These are phyloP conservation scores for Kurtzmaniella fragi DNA, from an alignment of 805 yeast genomes.

Conservation along the genomic window DNA sequence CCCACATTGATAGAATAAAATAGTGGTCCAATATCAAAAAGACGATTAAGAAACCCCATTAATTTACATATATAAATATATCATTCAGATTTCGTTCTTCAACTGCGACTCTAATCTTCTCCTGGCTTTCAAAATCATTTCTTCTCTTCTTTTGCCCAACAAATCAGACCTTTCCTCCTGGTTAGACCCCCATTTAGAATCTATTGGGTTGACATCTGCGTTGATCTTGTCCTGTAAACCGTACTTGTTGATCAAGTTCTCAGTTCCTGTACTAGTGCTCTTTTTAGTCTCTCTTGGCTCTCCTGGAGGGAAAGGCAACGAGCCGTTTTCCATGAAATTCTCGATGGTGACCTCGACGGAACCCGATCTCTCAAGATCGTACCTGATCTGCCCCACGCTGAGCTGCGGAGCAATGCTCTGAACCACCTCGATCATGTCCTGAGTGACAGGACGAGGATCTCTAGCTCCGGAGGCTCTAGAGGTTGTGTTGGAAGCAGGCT, in stretches of 20 bases:
- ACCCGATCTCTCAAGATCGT: slow-evolving; percentile 71
- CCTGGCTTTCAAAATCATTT: slow-evolving; percentile 39
- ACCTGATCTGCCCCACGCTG: slow-evolving; percentile 62
- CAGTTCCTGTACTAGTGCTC: slow-evolving; percentile 11
- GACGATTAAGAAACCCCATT: too few relatives aligned
- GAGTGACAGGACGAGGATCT: slow-evolving; percentile 48
- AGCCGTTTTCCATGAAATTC: slow-evolving; percentile 56
- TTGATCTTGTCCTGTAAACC: slow-evolving; percentile 25
- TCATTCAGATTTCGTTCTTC: slow-evolving; percentile 17
- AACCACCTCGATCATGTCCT: slow-evolving; percentile 80
- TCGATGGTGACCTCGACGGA: slow-evolving; percentile 80
- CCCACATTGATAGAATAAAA: slow-evolving; percentile 12
- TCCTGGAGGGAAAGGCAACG: slow-evolving; percentile 54
- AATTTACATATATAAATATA: background rate
- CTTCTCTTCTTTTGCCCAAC: slow-evolving; percentile 28
- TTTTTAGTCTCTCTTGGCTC: slow-evolving; percentile 4
- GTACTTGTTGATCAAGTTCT: slow-evolving; percentile 38
- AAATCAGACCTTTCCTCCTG: slow-evolving; percentile 15
- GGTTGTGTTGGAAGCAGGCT: slow-evolving; percentile 7
- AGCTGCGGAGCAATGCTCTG: slow-evolving; percentile 75
- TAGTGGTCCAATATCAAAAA: too few relatives aligned
- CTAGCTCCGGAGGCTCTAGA: slow-evolving; percentile 9
- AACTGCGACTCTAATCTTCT: slow-evolving; percentile 43
- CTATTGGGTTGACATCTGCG: slow-evolving; percentile 26
- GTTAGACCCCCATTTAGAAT: slow-evolving; percentile 17